Base-by-base conservation (phyloP, 306 rosid species). In the Elaeagnus macrophylla region DNA sequence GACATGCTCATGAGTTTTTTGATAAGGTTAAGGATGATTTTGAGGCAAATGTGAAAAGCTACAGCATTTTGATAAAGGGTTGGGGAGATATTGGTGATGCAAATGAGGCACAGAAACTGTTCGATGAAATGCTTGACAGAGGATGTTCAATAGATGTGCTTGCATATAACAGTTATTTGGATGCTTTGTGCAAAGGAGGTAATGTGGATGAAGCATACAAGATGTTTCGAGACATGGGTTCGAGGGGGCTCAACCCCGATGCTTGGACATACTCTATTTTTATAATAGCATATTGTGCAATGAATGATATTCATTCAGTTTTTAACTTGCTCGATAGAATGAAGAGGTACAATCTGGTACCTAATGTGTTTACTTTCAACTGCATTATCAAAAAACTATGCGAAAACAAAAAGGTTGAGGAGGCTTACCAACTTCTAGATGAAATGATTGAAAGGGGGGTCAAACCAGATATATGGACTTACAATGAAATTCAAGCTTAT, bases 351-450 rank as follows among this genome's bases (percentile, higher is more conserved):
- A 39, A 71, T 64, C 81, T 90, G 64, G 61, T 65, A 58, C 86
- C 90, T 7, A 83, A 83, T 67, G 86, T 77, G 65, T 86, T 69
- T 58, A 72, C 97, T 8, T 90, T 81, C 74, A 90, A 90, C 68
- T 73, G 79, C 43, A 46, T 90, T 41, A 81, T 90, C 70, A 86
- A 80, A 74, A 86, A 67, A 37, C 88, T 86, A 36, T 83, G 95
- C 72, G 81, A 90, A 72, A 77, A 77, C 50, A 77, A 83, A 20
- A 76, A 65, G 37, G 77, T 78, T 65, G 95, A 90, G 59, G 94
- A 90, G 67, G 95, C 95, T n/a, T 86, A 86, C 71, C 70, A 79
- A 18, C 70, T 90, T 78, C 51, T 90, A 64, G 94, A 83, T 54
- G 94, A 90, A 73, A 90, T 90, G 94, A 74, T 79, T 53, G 80